A percentile compares a stretch with the other conserved stretches of the same genome.
Conservation (phyloP, 148 eudicot species). For the Euryodendron excelsum region DNA sequence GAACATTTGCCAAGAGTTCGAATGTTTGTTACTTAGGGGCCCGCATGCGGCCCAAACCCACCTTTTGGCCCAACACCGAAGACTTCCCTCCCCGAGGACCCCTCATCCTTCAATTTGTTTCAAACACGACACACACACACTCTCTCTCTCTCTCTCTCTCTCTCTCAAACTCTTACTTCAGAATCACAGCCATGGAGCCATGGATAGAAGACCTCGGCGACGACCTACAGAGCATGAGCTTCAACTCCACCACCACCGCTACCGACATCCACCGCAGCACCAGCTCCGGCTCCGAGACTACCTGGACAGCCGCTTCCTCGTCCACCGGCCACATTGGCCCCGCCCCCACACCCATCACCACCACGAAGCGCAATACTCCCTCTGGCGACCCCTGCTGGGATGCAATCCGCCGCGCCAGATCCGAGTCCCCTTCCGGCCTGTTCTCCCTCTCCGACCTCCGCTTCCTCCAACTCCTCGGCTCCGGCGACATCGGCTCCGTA, state of each 20-base stretch:
- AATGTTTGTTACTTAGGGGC: no score
- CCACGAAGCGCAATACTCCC: conserved; percentile 25
- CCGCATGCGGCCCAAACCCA: no score
- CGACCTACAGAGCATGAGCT: conserved; percentile 76
- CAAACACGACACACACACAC: no score
- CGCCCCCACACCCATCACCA: no score
- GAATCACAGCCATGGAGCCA: conserved; percentile 45
- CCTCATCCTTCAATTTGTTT: no score
- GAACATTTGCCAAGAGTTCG: no score
- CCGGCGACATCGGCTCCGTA: conserved; percentile 93
- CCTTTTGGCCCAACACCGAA: no score
- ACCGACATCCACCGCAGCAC: conserved; percentile 57
- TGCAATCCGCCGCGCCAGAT: conserved; percentile 34
- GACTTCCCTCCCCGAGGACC: no score
- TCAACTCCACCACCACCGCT: conserved; percentile 63
- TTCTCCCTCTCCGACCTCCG: conserved; percentile 63
- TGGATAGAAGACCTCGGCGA: conserved; percentile 53
- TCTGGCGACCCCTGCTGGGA: conserved; percentile 44
- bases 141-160: conserved; percentile 5
- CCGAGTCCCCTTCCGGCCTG: conserved; percentile 15
- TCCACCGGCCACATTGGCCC: conserved; percentile 23
- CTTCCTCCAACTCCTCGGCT: conserved; percentile 74
- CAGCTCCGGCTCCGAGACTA: conserved; percentile 59
- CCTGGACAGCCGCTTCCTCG: conserved; percentile 51
- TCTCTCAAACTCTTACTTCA: not conserved